Conservation (phyloP, 2,329 filamentous ascomycete genomes). For the Arthroderma sp. region DNA sequence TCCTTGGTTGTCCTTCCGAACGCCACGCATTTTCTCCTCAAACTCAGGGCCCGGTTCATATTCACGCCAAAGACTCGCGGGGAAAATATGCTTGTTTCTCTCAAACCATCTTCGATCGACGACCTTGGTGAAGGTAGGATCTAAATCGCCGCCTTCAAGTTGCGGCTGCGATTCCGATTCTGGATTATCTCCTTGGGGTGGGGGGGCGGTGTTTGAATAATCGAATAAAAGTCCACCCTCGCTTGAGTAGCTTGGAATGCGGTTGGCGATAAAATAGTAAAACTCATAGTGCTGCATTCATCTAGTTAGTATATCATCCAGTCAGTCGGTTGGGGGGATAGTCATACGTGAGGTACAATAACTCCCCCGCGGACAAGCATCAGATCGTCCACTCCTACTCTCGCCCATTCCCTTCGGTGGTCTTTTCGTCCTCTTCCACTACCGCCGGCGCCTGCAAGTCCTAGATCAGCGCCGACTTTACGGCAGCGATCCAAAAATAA, state of each 20-base stretch:
- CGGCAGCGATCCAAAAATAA: constrained; percentile 82
- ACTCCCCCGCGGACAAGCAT: constrained; percentile 83
- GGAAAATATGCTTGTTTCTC: constrained; percentile 95
- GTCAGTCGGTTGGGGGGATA: not conserved
- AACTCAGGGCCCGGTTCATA: constrained; percentile 83
- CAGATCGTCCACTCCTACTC: constrained; percentile 87
- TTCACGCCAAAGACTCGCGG: constrained; percentile 87
- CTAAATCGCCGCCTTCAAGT: constrained; percentile 64
- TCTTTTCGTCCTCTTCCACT: constrained; percentile 38
- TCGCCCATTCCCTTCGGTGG: constrained; percentile 70
- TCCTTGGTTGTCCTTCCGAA: constrained; percentile 71
- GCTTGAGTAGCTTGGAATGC: constrained; percentile 49
- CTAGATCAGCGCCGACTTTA: constrained; percentile 75
- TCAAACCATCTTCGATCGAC: constrained; percentile 96
- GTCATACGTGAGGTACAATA: constrained; percentile 75
- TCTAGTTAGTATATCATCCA: constrained; percentile 6
- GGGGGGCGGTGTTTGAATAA: constrained; percentile 43
- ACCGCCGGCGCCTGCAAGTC: constrained; percentile 50
- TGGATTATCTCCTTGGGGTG: constrained; percentile 23
- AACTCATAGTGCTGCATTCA: constrained; percentile 76
- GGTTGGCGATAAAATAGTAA: constrained; percentile 88
- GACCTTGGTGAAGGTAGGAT: constrained; percentile 76
- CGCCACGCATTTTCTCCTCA: constrained; percentile 47
- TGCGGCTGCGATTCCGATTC: constrained; percentile 34
- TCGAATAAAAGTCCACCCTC: constrained; percentile 69